Base-by-base conservation (phyloP, 208 protist genomes). In the Herpetomonas muscarum region DNA sequence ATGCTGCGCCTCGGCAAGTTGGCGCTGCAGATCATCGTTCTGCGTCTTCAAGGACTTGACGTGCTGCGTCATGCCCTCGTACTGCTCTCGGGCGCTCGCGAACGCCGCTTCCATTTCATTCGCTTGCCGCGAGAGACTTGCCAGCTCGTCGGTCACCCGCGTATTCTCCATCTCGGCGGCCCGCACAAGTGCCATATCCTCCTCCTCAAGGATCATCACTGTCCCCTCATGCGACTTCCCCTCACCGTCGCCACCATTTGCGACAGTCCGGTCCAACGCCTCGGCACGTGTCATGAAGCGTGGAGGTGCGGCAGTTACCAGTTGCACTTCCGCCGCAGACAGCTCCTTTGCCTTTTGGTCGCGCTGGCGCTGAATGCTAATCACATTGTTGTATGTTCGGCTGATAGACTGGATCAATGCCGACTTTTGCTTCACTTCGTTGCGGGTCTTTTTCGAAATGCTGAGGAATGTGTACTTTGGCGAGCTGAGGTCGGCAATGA, bases 401-500 rank as follows among this genome's bases (percentile, higher is more conserved):
- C 69, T 76, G 19, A 90, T 61, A 24, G 76, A 73, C 28, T 81
- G 79, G 36, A 90, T 67, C 19, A 90, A 52, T 17, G 48, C 37
- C 17, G 66, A 72, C 52, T 90, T 90, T 48, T 81, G 79, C 55
- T 74, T 81, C 58, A 90, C 79, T 53, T 90, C 83, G 47, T 73
- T 84, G 21, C 79, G 53, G 1, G 52, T 79, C 61, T 85, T 90
- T 2, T 81, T 71, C 0, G 79, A 81, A 39, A 90, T 79, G 48
- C 76, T 85, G 25, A 90, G 63, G 6, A 90, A 67, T 1, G 83
- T 62, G 63, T 90, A 83, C 52, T 84, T 84, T n/a, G 79, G 73
- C 2, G 79, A 87, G 50, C 69, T 69, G 21, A 90, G 64, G 34
- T 90, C 83, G 15, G 79, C 53, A 26, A 87, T 54, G 26, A 90